Evolutionary conservation across 225 moss, liverwort and hornwort genomes (phyloP).

Genomic region (Pleurozium schreberi): DNA sequence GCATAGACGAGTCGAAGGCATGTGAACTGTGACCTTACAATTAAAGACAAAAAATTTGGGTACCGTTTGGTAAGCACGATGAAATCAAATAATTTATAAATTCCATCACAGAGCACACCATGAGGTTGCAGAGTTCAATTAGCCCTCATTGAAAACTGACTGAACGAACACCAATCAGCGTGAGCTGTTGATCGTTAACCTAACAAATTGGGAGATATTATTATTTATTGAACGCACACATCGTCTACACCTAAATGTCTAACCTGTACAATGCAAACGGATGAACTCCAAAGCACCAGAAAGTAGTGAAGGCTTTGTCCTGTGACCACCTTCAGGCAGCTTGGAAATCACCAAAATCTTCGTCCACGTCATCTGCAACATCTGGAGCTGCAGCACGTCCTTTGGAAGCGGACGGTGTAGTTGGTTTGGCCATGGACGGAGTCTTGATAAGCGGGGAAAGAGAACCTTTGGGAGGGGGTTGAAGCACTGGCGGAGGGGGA

Average conservation of each 20-base stretch:
- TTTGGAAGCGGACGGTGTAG: background rate
- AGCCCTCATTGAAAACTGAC: background rate
- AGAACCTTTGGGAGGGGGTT: slow-evolving; percentile 17
- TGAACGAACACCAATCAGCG: background rate
- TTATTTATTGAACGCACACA: background rate
- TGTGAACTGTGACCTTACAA: background rate
- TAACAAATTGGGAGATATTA: background rate
- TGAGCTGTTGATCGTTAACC: background rate
- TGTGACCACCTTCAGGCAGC: slow-evolving; percentile 44
- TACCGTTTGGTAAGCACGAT: background rate
- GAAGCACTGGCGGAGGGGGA: slow-evolving; percentile 57
- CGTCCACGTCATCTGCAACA: slow-evolving; percentile 37
- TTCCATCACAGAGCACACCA: background rate
- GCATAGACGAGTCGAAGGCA: background rate
- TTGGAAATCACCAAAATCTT: slow-evolving; percentile 98
- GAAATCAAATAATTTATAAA: background rate
- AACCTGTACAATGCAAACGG: slow-evolving; percentile 17
- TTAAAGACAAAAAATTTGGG: background rate
- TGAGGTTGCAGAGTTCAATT: background rate
- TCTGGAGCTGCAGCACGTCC: background rate
- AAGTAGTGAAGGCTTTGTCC: background rate
- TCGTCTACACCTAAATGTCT: background rate
- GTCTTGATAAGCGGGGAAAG: slow-evolving; percentile 18
- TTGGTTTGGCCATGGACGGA: slow-evolving; percentile 26
- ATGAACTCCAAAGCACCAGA: background rate